Base-by-base conservation (phyloP, 2,329 filamentous ascomycete species). In the Huntiella decipiens region DNA sequence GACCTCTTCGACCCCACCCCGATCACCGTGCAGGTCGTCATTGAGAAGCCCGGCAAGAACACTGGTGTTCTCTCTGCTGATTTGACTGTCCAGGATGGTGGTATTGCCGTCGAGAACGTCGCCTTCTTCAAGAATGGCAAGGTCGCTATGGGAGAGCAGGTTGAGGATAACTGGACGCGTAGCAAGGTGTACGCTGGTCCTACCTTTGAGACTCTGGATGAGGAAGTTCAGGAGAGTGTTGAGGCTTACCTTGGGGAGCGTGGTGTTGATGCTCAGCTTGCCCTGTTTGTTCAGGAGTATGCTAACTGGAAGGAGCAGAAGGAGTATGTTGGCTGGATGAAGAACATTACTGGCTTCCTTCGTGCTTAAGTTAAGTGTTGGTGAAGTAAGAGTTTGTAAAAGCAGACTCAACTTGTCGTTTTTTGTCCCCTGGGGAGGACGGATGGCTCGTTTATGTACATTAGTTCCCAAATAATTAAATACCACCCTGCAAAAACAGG, bases 231-330 rank as follows among this genome's bases (percentile, higher is more conserved):
- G 70, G 72, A 85, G 45, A 72, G 94, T 55, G 71, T 96, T 60
- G 88, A 96, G 72, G 77, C 81, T 55, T 98, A 88, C 67, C 74
- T 98, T 52, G 86, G 94, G 63, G 91, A 95, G 73, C 77, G 91
- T 55, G 91, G 88, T 53, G 76, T 98, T 64, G 85, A 88, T 57
- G 78, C 81, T 55, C 74, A 79, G 49, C 73, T 98, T 56, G 88
- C 87, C 45, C 67, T 87, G 54, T 95, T 96, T 63, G 79, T 93
- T 38, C 85, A 87, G 34, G 87, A 96, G 62, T 98, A 94, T 67
- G 87, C 96, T 58, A 86, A 96, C 60, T 76, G 82, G 65, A 98
- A 98, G 79, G 91, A 98, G 75, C 88, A 96, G 75, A 82, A 78
- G 66, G 91, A 98, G 72, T 98, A 98, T 64, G 67, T 92, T 51